Percentiles rank a stretch among this genome's conserved stretches.
phyloP scores from a whole-genome alignment of 164 flowering plant species.

The Sextonia rubra region DNA sequence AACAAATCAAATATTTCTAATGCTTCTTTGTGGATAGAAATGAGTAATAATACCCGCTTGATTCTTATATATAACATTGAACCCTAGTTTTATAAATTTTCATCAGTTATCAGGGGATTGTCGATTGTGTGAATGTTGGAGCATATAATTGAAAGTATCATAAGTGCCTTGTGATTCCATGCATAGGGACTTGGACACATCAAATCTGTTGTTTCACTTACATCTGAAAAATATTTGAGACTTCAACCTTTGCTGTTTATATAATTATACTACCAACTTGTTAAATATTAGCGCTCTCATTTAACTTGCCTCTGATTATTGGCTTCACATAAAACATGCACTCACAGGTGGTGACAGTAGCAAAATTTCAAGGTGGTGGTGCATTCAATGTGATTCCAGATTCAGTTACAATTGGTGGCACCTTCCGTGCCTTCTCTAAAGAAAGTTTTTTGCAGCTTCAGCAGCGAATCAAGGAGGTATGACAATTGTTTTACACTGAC shows the following conservation, averaged over 20 bases:
- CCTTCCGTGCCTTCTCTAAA: constrained; percentile 43
- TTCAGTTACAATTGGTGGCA: constrained; percentile 54
- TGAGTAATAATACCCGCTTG: not conserved
- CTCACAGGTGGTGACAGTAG: constrained; percentile 49
- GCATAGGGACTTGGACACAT: not conserved
- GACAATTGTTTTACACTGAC: not conserved
- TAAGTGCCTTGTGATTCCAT: not conserved
- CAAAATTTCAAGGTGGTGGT: constrained; percentile 48
- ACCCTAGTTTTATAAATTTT: too few species aligned
- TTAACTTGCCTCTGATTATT: not conserved
- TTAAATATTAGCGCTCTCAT: not conserved
- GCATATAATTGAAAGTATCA: not conserved
- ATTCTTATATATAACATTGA: not conserved
- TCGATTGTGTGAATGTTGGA: not conserved
- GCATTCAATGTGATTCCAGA: constrained; percentile 58
- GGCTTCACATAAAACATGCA: not conserved
- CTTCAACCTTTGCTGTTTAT: not conserved
- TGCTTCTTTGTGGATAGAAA: not conserved
- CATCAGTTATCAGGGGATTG: not conserved
- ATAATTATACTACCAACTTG: not conserved
- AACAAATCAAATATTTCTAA: not conserved
- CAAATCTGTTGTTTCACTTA: not conserved
- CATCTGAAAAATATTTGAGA: not conserved
- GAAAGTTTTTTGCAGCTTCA: constrained; percentile 32
- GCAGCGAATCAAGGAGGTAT: constrained; percentile 48